A percentile compares a stretch with the other conserved stretches of the same genome.
Evolutionary conservation across 352 stramenopile species (phyloP).

Genomic region (Globisporangium nodosum): DNA sequence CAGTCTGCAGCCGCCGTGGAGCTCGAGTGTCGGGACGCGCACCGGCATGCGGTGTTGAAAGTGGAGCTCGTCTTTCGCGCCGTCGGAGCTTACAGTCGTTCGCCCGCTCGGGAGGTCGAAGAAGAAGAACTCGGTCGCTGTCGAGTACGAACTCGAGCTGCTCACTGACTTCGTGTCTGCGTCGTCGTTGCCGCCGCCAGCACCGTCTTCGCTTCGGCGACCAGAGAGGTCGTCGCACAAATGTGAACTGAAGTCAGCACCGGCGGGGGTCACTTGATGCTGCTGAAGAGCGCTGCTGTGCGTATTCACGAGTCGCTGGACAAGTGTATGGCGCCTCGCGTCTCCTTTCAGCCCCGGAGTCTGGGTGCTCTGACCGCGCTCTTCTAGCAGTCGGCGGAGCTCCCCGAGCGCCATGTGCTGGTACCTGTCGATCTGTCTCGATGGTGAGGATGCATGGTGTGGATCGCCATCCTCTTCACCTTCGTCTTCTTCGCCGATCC

Average conservation of each 20-base stretch:
- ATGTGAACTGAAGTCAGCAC: not conserved
- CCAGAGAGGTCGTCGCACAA: not conserved
- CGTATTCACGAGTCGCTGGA: slow-evolving; percentile 33
- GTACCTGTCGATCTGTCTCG: not conserved
- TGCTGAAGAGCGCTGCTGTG: not conserved
- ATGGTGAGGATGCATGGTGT: not conserved
- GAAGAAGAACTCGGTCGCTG: slow-evolving; percentile 36
- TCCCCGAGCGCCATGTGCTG: slow-evolving; percentile 23
- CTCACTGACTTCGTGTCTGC: slow-evolving; percentile 20
- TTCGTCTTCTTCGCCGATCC: not conserved
- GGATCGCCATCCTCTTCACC: not conserved
- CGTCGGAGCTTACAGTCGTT: not conserved
- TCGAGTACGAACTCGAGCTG: slow-evolving; percentile 35
- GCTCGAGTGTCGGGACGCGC: not conserved
- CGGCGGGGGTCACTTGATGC: not conserved
- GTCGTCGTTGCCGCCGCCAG: slow-evolving; percentile 7
- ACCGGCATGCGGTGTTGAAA: not conserved
- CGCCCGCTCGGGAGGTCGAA: slow-evolving; percentile 20
- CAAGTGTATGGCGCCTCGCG: slow-evolving; percentile 30
- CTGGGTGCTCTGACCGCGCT: slow-evolving; percentile 25
- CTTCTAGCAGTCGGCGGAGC: slow-evolving; percentile 30
- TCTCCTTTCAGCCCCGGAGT: slow-evolving; percentile 43
- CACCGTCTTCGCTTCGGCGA: slow-evolving; percentile 1
- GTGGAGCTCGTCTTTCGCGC: not conserved
- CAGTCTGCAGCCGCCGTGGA: not conserved